Base-by-base conservation (phyloP, 176 grass and related monocot genomes). In the Juncus inflexus region DNA sequence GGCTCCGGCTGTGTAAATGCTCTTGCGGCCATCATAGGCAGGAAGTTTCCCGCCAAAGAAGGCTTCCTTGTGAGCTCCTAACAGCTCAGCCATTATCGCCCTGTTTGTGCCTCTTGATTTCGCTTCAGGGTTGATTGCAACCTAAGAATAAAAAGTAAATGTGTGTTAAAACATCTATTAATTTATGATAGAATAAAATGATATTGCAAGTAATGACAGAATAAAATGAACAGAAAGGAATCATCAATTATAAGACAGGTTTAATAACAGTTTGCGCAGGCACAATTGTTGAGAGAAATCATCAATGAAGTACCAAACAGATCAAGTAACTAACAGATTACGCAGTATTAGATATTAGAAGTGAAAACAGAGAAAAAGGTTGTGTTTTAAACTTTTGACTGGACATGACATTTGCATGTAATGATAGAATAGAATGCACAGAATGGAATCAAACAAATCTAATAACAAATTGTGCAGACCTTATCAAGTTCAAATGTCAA, bases 1-100 rank as follows among this genome's bases (percentile, higher is more conserved):
- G 40, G 84, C 37, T 35, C 91, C 84, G 12, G 87, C 91, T 73
- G 91, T 90, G 37, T 90, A 96, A 5, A 90, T 83, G 73, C 91
- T 90, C 63, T 90, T 96, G 42, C 79, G 77, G 36, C 91, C 91
- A 81, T 96, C 87, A 15, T 87, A 96, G 57, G 78, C 91, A 15
- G 87, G 84, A 42, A 87, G 12, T 67, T 86, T 81, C n/a, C 81
- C 76, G 0, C 78, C 87, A 35, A 96, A 76, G 38, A 72, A 54
- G 52, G 80, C 74, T 45, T 80, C 52, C 53, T 65, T 78, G 54
- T 96, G 62, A 64, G 84, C 12, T 64, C 55, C 84, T 45, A 90
- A 74, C 1, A 96, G 76, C 15, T 96, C 87, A 12, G 37, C 76
- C 38, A 90, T 83, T 3, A 96, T 74, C 15, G 63, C 78, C 68